These are phyloP conservation scores for Candida hungchunana DNA, from an alignment of 805 yeast genomes.

Conservation along the genomic window DNA sequence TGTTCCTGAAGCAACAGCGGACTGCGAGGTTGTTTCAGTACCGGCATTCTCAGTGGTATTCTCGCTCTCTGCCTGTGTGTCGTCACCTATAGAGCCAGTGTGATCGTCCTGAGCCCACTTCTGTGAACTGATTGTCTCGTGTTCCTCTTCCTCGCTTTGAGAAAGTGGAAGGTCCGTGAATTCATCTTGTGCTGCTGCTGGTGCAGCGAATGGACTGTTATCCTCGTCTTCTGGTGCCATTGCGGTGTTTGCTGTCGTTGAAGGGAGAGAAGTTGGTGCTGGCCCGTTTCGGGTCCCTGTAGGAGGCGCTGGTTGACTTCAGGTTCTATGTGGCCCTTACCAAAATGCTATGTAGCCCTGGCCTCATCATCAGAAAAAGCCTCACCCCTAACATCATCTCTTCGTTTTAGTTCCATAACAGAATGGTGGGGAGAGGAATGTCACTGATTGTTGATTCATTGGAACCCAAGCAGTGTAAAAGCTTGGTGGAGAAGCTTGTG, in stretches of 20 bases:
- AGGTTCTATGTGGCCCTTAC: too few species aligned
- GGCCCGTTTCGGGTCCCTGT: not conserved
- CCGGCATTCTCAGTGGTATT: not conserved
- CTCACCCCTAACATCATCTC: not conserved
- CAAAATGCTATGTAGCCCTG: too few species aligned
- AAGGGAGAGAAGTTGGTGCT: not conserved
- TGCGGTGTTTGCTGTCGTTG: not conserved
- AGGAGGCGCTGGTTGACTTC: too few species aligned
- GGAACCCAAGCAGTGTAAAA: not conserved
- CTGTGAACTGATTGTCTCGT: not conserved
- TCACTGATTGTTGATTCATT: constrained; percentile 1
- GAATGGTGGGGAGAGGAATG: not conserved
- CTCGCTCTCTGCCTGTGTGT: too few species aligned
- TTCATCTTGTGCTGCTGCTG: constrained; percentile 19
- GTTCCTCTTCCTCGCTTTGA: constrained; percentile 18
- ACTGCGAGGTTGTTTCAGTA: constrained; percentile 3
- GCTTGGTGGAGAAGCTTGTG: constrained; percentile 4
- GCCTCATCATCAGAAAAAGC: too few species aligned
- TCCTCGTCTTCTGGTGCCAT: constrained; percentile 25
- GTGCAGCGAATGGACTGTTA: constrained; percentile 24
- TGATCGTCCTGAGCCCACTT: not conserved
- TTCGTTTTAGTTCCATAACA: not conserved
- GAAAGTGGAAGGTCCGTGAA: constrained; percentile 27
- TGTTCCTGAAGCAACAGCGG: constrained; percentile 9
- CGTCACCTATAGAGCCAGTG: too few species aligned